phyloP scores from a whole-genome alignment of 1,284 basidiomycete species.

The Cutaneotrichosporon curvatum region DNA sequence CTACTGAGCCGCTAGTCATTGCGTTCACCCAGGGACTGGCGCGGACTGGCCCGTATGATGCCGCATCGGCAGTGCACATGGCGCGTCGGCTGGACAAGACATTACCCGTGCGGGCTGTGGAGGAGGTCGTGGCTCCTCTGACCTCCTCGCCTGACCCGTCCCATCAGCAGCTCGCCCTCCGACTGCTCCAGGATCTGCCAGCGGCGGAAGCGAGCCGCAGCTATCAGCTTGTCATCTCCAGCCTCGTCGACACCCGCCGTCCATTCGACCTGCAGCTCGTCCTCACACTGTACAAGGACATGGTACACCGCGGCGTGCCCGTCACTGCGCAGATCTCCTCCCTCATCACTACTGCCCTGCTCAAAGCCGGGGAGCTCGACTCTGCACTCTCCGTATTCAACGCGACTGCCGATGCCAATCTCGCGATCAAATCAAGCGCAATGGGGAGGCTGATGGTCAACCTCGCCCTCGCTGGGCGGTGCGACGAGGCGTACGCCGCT shows the following conservation, averaged over 20 bases:
- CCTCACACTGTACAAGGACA: slow-evolving; percentile 22
- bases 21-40: slow-evolving; percentile 27
- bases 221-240: slow-evolving; percentile 19
- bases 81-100: slow-evolving; percentile 12
- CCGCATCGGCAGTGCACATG: slow-evolving; percentile 25
- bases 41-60: slow-evolving; percentile 16
- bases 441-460: slow-evolving; percentile 30
- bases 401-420: slow-evolving; percentile 4
- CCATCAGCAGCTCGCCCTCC: slow-evolving; percentile 12
- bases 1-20: slow-evolving; percentile 13
- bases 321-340: slow-evolving; percentile 13
- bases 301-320: slow-evolving; percentile 14
- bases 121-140: slow-evolving; percentile 16
- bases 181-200: slow-evolving; percentile 3
- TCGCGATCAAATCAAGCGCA: slow-evolving; percentile 18
- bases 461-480: slow-evolving; percentile 16
- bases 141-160: slow-evolving; percentile 10
- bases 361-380: slow-evolving; percentile 20
- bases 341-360: slow-evolving; percentile 19
- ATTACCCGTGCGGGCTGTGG: slow-evolving; percentile 8
- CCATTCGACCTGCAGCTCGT: slow-evolving; percentile 16
- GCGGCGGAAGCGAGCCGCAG: neutral
- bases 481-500: slow-evolving; percentile 21
- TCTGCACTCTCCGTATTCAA: slow-evolving; percentile 20
- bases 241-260: slow-evolving; percentile 8